These are phyloP conservation scores for Diplocarpon mali DNA, from an alignment of 2,329 filamentous ascomycete genomes.

Conservation along the genomic window DNA sequence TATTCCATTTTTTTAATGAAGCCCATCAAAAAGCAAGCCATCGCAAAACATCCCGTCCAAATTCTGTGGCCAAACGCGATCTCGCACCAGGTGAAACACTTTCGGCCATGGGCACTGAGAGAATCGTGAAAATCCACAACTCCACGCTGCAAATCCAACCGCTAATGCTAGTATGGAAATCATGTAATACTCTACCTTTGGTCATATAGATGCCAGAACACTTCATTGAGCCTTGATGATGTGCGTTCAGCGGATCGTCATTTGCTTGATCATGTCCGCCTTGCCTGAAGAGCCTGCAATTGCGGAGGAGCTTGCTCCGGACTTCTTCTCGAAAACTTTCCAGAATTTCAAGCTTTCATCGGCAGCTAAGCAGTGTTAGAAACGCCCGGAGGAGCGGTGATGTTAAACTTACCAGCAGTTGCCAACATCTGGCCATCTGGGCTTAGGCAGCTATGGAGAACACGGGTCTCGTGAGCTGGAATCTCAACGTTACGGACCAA, in stretches of 20 bases:
- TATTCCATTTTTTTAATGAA: neutral
- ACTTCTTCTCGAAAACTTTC: constrained; percentile 99
- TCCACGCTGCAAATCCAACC: constrained; percentile 40
- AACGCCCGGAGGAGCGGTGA: constrained; percentile 5
- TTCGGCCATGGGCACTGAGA: constrained; percentile 38
- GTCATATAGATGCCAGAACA: constrained; percentile 18
- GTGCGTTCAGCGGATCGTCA: constrained; percentile 66
- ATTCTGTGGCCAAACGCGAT: too few relatives aligned
- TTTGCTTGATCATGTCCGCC: constrained; percentile 83
- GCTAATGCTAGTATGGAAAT: constrained; percentile 32
- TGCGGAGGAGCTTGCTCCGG: constrained; percentile 56
- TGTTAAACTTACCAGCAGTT: constrained; percentile 57
- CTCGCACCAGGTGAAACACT: constrained; percentile 32
- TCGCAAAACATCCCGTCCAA: too few relatives aligned
- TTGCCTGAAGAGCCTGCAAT: constrained; percentile 62
- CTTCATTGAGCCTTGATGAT: constrained; percentile 18
- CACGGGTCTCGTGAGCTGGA: constrained; percentile 90
- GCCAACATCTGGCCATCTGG: constrained; percentile 97
- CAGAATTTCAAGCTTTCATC: constrained; percentile 99
- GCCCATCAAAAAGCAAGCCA: neutral
- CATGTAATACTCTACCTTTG: constrained; percentile 26
- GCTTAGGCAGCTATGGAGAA: constrained; percentile 92
- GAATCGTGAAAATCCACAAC: constrained; percentile 36
- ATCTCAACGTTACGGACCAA: constrained; percentile 97
- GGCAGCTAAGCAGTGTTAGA: constrained; percentile 46